phyloP scores from a whole-genome alignment of 2,329 filamentous ascomycete species.

The Arthrinium puccinioides region DNA sequence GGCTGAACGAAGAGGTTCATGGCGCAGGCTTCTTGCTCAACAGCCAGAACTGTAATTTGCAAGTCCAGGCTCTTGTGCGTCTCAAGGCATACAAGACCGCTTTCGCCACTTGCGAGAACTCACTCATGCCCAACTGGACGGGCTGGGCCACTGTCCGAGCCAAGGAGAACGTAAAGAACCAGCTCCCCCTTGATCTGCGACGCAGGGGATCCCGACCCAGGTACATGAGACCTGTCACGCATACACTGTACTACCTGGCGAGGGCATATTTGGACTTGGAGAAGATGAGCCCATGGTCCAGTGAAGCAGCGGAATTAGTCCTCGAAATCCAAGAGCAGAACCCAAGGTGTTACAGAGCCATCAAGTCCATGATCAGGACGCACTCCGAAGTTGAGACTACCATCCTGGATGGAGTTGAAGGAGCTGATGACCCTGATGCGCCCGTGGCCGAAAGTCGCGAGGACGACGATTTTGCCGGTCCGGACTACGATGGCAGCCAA shows the following conservation, averaged over 20 bases:
- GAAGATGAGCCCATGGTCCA: slow-evolving; percentile 40
- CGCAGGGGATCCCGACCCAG: slow-evolving; percentile 28
- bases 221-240: slow-evolving; percentile 30
- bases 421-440: too few species aligned
- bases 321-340: slow-evolving; percentile 30
- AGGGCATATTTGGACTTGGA: slow-evolving; percentile 43
- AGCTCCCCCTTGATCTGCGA: slow-evolving; percentile 29
- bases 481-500: too few species aligned
- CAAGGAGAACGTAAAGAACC: slow-evolving; percentile 15
- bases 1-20: slow-evolving; percentile 48
- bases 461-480: too few species aligned
- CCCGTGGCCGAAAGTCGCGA: too few species aligned
- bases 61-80: slow-evolving; percentile 60
- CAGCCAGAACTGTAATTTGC: slow-evolving; percentile 73
- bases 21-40: slow-evolving; percentile 66
- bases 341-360: slow-evolving; percentile 18
- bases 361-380: slow-evolving; percentile 22
- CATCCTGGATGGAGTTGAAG: slow-evolving; percentile 14
- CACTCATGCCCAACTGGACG: slow-evolving; percentile 71
- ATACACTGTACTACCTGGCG: slow-evolving; percentile 41
- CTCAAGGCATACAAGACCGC: slow-evolving; percentile 56
- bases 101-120: slow-evolving; percentile 66
- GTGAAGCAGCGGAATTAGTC: slow-evolving; percentile 31
- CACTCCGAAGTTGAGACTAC: slow-evolving; percentile 16
- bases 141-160: slow-evolving; percentile 52